Evolutionary conservation across 2,329 filamentous ascomycete species (phyloP).

Genomic region (Zarea fungicola): DNA sequence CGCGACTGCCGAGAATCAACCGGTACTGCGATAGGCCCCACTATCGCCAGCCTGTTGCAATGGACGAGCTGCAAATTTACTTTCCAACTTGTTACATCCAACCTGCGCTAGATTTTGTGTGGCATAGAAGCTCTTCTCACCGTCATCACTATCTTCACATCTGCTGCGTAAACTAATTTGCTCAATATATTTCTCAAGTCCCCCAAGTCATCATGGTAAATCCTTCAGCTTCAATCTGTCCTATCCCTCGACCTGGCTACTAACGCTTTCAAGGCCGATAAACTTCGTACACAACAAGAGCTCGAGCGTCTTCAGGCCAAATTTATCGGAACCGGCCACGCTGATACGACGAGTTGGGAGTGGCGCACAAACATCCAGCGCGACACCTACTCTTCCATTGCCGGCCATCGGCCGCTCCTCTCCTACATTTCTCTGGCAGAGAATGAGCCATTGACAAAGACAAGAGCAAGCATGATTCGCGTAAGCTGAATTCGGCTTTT

Average conservation of each 20-base stretch:
- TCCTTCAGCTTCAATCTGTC: not conserved
- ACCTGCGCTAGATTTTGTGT: not conserved
- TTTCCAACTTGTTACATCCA: not conserved
- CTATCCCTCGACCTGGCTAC: not conserved
- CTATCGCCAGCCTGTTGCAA: slow-evolving; percentile 2
- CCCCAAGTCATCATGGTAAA: slow-evolving; percentile 22
- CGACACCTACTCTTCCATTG: slow-evolving; percentile 83
- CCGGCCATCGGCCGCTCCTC: slow-evolving; percentile 83
- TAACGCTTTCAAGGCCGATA: slow-evolving; percentile 65
- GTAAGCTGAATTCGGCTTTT: slow-evolving; percentile 30
- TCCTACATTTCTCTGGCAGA: slow-evolving; percentile 86
- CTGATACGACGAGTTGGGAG: slow-evolving; percentile 95
- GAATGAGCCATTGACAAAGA: slow-evolving; percentile 76
- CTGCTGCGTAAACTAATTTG: not conserved
- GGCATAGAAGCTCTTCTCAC: not conserved
- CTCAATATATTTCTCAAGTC: not conserved
- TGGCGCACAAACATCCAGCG: slow-evolving; percentile 95
- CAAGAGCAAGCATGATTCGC: slow-evolving; percentile 75
- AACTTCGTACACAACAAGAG: slow-evolving; percentile 94
- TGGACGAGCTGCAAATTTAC: not conserved
- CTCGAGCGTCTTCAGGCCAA: slow-evolving; percentile 95
- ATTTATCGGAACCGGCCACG: slow-evolving; percentile 92
- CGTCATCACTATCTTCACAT: not conserved
- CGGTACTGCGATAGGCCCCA: not conserved
- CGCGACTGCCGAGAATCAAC: slow-evolving; percentile 11